A percentile compares a stretch with the other conserved stretches of the same genome.
These are phyloP conservation scores for Zygosaccharomyces lentus DNA, from an alignment of 805 yeast genomes.

Conservation along the genomic window DNA sequence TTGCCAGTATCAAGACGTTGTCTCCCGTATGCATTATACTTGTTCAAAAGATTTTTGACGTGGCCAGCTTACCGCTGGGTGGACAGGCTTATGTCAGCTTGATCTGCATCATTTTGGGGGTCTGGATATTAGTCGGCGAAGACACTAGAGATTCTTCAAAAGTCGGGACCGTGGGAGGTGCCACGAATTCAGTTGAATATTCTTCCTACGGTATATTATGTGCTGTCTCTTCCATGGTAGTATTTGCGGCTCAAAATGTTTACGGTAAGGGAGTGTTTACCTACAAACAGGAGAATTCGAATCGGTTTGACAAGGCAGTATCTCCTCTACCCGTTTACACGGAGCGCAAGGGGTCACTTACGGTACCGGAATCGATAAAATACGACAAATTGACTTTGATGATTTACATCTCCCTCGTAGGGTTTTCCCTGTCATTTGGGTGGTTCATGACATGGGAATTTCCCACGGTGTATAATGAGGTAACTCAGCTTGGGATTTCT, in stretches of 20 bases:
- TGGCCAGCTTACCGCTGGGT: conserved; percentile 18
- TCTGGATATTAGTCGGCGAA: conserved; percentile 30
- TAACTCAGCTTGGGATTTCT: conserved; percentile 23
- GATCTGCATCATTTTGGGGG: conserved; percentile 26
- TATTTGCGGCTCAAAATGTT: conserved; percentile 82
- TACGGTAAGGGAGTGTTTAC: conserved; percentile 81
- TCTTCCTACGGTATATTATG: conserved; percentile 53
- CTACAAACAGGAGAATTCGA: conserved; percentile 22
- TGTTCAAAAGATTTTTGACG: conserved; percentile 44
- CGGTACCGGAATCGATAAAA: conserved; percentile 30
- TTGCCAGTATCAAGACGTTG: conserved; percentile 64
- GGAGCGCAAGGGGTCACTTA: conserved; percentile 5
- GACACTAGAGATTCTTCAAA: conserved; percentile 14
- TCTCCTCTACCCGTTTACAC: conserved; percentile 22
- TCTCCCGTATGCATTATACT: conserved; percentile 58
- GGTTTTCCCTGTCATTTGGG: conserved; percentile 65
- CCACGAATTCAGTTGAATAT: conserved; percentile 8
- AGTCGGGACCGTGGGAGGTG: not conserved
- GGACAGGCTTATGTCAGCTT: conserved; percentile 23
- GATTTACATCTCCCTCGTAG: conserved; percentile 71
- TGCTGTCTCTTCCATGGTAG: conserved; percentile 63
- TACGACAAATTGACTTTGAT: conserved; percentile 81
- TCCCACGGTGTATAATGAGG: conserved; percentile 29
- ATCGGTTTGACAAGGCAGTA: conserved; percentile 4
- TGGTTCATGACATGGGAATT: conserved; percentile 68